A percentile compares a stretch with the other conserved stretches of the same genome.
Conservation (phyloP, 805 yeast species). For the Candida sphagnicola region DNA sequence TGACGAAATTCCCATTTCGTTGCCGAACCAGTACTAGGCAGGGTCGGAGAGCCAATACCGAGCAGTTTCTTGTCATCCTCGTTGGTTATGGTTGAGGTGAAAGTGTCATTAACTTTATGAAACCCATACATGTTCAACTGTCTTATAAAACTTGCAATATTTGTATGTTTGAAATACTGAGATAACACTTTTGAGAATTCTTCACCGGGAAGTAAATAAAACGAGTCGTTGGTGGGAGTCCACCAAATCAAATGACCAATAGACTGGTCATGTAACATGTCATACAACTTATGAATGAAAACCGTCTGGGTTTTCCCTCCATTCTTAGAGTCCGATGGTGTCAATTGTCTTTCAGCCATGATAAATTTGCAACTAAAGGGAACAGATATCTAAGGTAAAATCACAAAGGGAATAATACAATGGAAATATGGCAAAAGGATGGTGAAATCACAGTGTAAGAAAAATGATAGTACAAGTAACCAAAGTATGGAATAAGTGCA, state of each 20-base stretch:
- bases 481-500: no score
- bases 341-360: background rate
- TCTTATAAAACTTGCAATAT: conserved; percentile 40
- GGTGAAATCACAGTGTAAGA: no score
- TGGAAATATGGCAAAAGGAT: no score
- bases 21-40: conserved; percentile 4
- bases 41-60: background rate
- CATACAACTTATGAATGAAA: conserved; percentile 86
- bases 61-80: conserved; percentile 9
- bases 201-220: conserved; percentile 79
- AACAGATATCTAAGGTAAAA: no score
- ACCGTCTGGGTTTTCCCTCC: conserved; percentile 34
- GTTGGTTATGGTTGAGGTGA: conserved; percentile 17
- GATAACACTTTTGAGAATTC: conserved; percentile 73
- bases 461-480: no score
- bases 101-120: conserved; percentile 41
- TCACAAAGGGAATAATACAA: no score
- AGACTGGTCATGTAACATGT: conserved; percentile 78
- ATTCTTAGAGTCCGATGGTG: background rate
- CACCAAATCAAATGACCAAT: conserved; percentile 82
- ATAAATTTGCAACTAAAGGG: no score
- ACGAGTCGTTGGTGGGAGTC: conserved; percentile 67
- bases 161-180: conserved; percentile 48
- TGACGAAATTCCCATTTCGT: conserved; percentile 84
- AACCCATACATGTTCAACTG: conserved; percentile 45